Base-by-base conservation (phyloP, 345 rosid genomes). In the Citropsis articulata region DNA sequence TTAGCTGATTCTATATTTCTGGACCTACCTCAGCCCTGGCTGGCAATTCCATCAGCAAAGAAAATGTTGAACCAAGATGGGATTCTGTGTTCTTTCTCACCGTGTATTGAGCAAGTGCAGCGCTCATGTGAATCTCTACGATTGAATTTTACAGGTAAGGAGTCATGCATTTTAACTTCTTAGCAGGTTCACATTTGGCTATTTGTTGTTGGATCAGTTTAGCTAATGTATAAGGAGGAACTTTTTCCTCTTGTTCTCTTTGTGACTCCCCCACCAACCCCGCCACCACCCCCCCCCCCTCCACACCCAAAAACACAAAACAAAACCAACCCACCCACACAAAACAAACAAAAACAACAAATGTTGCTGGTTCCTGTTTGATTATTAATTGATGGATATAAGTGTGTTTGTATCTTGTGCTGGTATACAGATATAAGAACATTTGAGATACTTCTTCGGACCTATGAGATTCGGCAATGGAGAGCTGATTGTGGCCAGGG, bases 71-170 rank as follows among this genome's bases (percentile, higher is more conserved):
- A 89, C 86, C 87, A 85, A 75, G 98, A 94, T 81, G 97, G 93
- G 66, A 76, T 88, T 66, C 57, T 94, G 55, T 96, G 99, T 81
- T 92, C 98, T 35, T 96, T 96, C 87, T 94, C 98, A 28, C 99
- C 98, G 13, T 96, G 99, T 84, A 92, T 94, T 60, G 98, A 96
- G 83, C 97, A 96, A 91, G 98, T 91, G 73, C 97, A 96, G 69
- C 93, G 91, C 61, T 83, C 95, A 30, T 96, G 94, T 80, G 98
- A 96, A 85, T 87, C 88, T 77, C 93, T 94, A 45, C 83, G 77
- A 77, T 84, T 87, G 77, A 82, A 88, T 69, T 94, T 94, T 84
- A 91, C 92, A 16, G 97, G 99, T 92, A 81, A 73, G 28, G 25
- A 57, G 19, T 69, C 30, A 59, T 31, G 40, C 55, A 14, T 14